Conservation (phyloP, 768 basidiomycete genomes). For the Omphalotus guepiniiformis region DNA sequence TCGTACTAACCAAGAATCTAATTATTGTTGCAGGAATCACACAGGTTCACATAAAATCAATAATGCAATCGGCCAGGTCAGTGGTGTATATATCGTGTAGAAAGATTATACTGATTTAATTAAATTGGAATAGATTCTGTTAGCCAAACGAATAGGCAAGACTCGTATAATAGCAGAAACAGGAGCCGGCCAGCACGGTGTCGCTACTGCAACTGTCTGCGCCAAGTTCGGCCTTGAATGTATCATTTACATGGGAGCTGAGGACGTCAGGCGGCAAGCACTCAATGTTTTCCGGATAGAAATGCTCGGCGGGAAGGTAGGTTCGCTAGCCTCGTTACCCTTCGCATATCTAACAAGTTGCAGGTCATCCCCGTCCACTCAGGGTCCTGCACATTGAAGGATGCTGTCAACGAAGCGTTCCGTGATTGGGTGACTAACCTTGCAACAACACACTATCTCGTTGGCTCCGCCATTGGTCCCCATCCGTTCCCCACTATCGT, state of each 20-base stretch:
- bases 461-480: constrained; percentile 96
- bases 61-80: constrained; percentile 93
- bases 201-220: constrained; percentile 97
- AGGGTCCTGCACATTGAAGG: constrained; percentile 93
- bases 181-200: constrained; percentile 98
- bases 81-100: constrained; percentile 13
- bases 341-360: neutral
- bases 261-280: constrained; percentile 94
- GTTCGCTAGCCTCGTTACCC: neutral
- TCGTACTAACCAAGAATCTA: constrained; percentile 1
- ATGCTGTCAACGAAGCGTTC: constrained; percentile 97
- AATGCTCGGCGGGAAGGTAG: constrained; percentile 91
- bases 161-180: constrained; percentile 98
- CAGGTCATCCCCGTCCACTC: constrained; percentile 93
- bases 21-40: constrained; percentile 64
- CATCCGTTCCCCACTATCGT: constrained; percentile 99
- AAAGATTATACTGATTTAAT: neutral
- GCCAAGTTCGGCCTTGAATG: constrained; percentile 96
- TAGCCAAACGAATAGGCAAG: constrained; percentile 93
- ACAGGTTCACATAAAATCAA: constrained; percentile 99
- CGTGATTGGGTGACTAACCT: constrained; percentile 99
- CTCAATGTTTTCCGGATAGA: constrained; percentile 97
- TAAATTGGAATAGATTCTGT: constrained; percentile 63
- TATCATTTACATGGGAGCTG: constrained; percentile 96
- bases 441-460: constrained; percentile 90